Evolutionary conservation across 2,329 filamentous ascomycete species (phyloP).

Genomic region (Ceratocystis variospora): DNA sequence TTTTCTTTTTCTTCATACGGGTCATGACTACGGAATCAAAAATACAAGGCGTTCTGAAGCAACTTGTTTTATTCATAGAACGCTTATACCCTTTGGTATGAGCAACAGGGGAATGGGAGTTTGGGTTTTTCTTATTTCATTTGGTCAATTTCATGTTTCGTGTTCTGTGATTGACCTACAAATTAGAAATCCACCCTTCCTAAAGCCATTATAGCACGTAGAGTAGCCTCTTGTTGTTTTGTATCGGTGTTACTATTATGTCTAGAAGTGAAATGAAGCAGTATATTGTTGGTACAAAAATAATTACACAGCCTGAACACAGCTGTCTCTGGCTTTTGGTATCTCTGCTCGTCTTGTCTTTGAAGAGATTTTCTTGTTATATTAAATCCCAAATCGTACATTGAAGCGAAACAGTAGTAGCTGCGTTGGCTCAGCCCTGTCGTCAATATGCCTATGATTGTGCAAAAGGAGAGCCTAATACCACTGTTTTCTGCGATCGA

Average conservation of each 20-base stretch:
- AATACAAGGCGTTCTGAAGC: constrained; percentile 19
- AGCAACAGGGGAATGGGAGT: constrained; percentile 29
- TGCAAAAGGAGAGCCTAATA: no score
- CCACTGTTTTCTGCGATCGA: not conserved
- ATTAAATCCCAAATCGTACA: not conserved
- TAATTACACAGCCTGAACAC: not conserved
- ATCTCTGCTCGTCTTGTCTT: not conserved
- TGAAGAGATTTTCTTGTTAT: not conserved
- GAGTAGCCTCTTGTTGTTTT: not conserved
- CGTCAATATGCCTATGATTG: not conserved
- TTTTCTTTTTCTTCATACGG: constrained; percentile 11
- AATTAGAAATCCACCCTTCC: not conserved
- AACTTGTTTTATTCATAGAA: constrained; percentile 14
- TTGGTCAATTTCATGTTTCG: constrained; percentile 8
- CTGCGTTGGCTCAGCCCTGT: not conserved
- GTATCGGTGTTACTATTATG: not conserved
- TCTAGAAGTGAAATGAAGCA: not conserved
- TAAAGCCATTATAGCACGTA: not conserved
- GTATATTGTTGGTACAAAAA: not conserved
- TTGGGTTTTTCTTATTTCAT: constrained; percentile 27
- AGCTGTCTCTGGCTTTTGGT: not conserved
- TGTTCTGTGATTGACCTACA: not conserved
- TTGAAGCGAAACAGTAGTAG: not conserved
- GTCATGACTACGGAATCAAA: constrained; percentile 18
- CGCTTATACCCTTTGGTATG: constrained; percentile 25